Evolutionary conservation across 1,284 basidiomycete species (phyloP), one percentile per base, ranked within the genome.

Genomic region (Rhodotorula glutinis): DNA sequence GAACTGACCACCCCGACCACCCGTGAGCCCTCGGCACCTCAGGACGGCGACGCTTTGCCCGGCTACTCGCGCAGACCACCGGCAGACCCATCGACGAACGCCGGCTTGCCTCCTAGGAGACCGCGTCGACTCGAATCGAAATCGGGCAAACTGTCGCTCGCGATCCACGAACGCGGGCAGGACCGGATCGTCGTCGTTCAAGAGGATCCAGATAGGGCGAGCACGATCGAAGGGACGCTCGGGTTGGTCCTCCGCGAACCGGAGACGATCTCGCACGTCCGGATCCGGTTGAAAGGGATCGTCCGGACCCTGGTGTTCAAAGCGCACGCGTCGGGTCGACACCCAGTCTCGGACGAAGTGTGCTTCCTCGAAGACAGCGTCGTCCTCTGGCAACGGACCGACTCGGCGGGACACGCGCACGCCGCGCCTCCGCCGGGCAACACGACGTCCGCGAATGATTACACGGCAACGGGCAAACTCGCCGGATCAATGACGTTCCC

Each of bases 301-400:
- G 62, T 73, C 1, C 43, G 67, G 19, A 72, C 72, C 17, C 55
- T 71, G 33, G 70, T 72, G 17, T 57, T 66, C 44, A 69, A 66
- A 57, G 70, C 66, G 38, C 66, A 69, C 19, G 60, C 62, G 1
- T 67, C 67, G 11, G 72, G 67, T 2, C 43, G 72, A 0, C 67
- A 69, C 23, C 62, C 67, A 2, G 58, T 73, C 16, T 56, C 61
- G 29, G 70, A 72, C 51, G 72, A 73, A 23, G 27, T 71, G 29
- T 43, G 41, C 27, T 70, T 65, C 43, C 43, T 52, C 53, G 60
- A 54, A 21, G 40, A 52, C 21, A 52, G 51, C 23, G n/a, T 23
- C 21, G 59, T 58, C 7, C 53, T 73, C 1, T 73, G 65, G 62
- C 54, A 33, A 44, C 53, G 53, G 16, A 19, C 54, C 9, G 47